Evolutionary conservation across 495 filamentous ascomycete genomes (phyloP).

Genomic region (Neurospora intermedia): DNA sequence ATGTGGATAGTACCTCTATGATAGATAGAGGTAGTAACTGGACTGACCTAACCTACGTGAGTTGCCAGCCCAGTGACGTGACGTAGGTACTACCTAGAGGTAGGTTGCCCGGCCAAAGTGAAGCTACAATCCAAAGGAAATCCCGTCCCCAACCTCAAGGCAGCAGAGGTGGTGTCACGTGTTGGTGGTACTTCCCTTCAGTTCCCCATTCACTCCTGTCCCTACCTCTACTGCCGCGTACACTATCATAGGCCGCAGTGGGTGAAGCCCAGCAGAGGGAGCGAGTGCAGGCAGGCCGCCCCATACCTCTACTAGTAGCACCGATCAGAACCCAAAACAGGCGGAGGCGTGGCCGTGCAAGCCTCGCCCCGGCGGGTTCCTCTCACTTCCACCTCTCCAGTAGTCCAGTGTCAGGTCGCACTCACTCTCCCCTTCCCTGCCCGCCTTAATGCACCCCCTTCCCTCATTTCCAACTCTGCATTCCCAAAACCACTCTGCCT

Average conservation of each 20-base stretch:
- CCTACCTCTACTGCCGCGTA: neutral
- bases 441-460: constrained; percentile 21
- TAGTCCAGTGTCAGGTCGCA: neutral
- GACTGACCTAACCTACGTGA: neutral
- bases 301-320: neutral
- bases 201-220: neutral
- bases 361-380: neutral
- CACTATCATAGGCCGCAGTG: neutral
- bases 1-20: neutral
- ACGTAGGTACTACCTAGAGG: neutral
- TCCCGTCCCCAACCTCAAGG: neutral
- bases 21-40: no score
- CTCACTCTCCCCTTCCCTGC: constrained; percentile 17
- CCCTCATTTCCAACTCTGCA: constrained; percentile 31
- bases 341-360: neutral
- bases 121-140: neutral
- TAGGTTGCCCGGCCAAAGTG: neutral
- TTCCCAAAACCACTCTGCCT: constrained; percentile 21
- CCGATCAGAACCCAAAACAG: neutral
- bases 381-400: neutral
- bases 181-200: neutral
- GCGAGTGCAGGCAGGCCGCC: neutral
- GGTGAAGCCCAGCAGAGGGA: neutral
- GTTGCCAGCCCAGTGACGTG: neutral
- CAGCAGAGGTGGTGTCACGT: neutral